These are phyloP conservation scores for Lentinula sp. DNA, from an alignment of 768 basidiomycete genomes.

Conservation along the genomic window DNA sequence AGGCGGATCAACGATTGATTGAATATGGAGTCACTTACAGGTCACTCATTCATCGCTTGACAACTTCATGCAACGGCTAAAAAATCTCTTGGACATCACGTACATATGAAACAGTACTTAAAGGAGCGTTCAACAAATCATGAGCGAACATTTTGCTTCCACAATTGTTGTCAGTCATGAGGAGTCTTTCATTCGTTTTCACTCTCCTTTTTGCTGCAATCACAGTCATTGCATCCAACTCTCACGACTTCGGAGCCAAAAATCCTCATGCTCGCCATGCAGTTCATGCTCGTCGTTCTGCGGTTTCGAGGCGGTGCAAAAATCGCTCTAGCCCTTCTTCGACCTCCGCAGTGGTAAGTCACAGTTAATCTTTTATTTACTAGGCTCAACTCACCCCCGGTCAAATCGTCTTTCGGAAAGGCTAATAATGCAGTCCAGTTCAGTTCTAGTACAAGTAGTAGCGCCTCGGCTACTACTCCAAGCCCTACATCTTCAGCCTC, in stretches of 20 bases:
- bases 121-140: neutral
- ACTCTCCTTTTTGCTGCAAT: slow-evolving; percentile 23
- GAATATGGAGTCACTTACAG: no score
- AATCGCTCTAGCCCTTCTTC: neutral
- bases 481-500: neutral
- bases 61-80: neutral
- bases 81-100: neutral
- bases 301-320: slow-evolving; percentile 1
- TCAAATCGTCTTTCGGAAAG: neutral
- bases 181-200: slow-evolving; percentile 34
- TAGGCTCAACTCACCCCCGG: neutral
- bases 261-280: slow-evolving; percentile 23
- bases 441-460: neutral
- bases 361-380: neutral
- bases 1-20: no score
- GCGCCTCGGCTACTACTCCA: neutral
- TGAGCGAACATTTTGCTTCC: slow-evolving; percentile 9
- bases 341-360: neutral
- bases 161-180: slow-evolving; percentile 30
- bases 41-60: no score
- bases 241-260: slow-evolving; percentile 17
- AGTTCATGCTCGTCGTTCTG: neutral
- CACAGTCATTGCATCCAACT: slow-evolving; percentile 21
- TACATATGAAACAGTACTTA: neutral
- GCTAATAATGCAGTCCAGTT: neutral